A percentile compares a stretch with the other conserved stretches of the same genome.
Conservation (phyloP, 768 basidiomycete genomes). For the Nidularia pulvinata region DNA sequence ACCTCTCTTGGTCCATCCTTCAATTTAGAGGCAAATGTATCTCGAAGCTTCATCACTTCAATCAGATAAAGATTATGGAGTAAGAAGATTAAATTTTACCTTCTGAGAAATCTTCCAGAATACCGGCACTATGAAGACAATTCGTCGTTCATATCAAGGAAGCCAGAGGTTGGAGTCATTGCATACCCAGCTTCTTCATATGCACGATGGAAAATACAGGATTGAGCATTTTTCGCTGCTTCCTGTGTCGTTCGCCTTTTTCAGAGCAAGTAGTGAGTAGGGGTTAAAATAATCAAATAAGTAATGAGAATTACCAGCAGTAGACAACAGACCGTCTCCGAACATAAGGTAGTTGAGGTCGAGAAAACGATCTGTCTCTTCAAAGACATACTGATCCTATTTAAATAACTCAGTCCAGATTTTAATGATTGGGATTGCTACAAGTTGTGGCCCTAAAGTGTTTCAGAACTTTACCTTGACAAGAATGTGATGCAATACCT, state of each 20-base stretch:
- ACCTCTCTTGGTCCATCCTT: conserved; percentile 27
- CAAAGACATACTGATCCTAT: conserved; percentile 30
- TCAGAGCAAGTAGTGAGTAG: neutral
- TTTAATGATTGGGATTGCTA: neutral
- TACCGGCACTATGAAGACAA: conserved; percentile 22
- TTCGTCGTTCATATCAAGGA: too few relatives aligned
- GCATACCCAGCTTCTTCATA: conserved; percentile 25
- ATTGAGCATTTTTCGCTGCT: conserved; percentile 42
- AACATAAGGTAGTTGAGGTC: conserved; percentile 8
- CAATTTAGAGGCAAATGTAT: conserved; percentile 20
- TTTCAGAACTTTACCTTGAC: conserved; percentile 28
- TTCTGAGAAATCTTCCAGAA: conserved; percentile 28
- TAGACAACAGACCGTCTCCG: conserved; percentile 17
- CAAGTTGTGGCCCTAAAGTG: neutral
- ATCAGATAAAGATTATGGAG: too few relatives aligned
- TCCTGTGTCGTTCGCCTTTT: conserved; percentile 34
- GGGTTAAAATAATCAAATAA: neutral
- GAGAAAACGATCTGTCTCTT: conserved; percentile 20
- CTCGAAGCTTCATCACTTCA: conserved; percentile 17
- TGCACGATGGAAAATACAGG: conserved; percentile 41
- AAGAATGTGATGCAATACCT: conserved; percentile 41
- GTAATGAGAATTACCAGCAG: conserved; percentile 7
- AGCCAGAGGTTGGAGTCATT: too few relatives aligned
- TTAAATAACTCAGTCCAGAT: neutral
- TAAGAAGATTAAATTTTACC: conserved; percentile 6